Percentiles rank a stretch among this genome's conserved stretches.
phyloP scores from a whole-genome alignment of 75 land plant species.

The Cupressus sempervirens region DNA sequence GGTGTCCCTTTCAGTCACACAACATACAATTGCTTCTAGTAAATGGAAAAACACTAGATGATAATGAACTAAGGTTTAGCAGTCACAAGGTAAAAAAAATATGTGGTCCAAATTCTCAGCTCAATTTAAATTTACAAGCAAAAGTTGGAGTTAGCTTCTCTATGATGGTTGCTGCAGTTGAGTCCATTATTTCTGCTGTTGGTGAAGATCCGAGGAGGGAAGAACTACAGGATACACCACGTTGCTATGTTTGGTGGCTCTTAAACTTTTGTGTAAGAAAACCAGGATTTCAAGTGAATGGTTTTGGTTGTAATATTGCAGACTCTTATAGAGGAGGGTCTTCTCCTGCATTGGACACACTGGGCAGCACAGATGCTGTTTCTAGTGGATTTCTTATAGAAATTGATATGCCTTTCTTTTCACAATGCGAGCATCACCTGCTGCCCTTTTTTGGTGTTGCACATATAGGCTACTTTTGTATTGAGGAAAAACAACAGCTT shows the following conservation, averaged over 20 bases:
- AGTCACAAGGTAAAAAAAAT: conserved; percentile 2
- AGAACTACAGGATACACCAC: conserved; percentile 67
- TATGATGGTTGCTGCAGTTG: conserved; percentile 60
- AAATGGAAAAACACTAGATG: neutral
- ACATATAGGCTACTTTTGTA: conserved; percentile 57
- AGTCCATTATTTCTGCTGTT: conserved; percentile 43
- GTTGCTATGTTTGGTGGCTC: conserved; percentile 74
- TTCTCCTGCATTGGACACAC: neutral
- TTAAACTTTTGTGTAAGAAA: conserved; percentile 40
- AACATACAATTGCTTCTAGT: neutral
- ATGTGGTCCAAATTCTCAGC: neutral
- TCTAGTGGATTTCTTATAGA: conserved; percentile 21
- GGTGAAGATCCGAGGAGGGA: conserved; percentile 67
- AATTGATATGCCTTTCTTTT: conserved; percentile 71
- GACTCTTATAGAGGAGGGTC: neutral
- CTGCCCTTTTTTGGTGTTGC: conserved; percentile 88
- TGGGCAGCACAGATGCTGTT: conserved; percentile 12
- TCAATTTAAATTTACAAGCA: conserved; percentile 16
- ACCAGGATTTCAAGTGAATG: neutral
- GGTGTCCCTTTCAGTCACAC: conserved; percentile 44
- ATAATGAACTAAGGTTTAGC: conserved; percentile 2
- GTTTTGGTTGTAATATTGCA: conserved; percentile 3
- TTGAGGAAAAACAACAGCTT: conserved; percentile 16
- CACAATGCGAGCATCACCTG: conserved; percentile 93
- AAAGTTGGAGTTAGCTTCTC: conserved; percentile 18